Evolutionary conservation across 129 eudicot genomes (phyloP).

Genomic region (Gnaphalium uliginosum): DNA sequence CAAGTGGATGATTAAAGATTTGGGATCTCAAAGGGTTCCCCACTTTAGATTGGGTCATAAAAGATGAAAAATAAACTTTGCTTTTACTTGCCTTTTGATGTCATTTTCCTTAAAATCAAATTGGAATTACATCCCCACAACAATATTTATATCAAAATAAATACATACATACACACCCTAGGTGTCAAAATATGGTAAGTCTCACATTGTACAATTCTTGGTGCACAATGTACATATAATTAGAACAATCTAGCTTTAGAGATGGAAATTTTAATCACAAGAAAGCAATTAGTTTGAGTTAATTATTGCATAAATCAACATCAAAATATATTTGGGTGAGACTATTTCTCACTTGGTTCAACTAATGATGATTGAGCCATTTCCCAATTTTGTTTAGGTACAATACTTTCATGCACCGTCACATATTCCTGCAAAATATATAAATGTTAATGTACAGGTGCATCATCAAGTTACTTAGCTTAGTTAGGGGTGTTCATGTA

Average conservation of each 20-base stretch:
- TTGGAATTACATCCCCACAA: conserved; percentile 20
- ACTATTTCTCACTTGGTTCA: conserved; percentile 17
- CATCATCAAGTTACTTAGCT: conserved; percentile 5
- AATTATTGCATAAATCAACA: conserved; percentile 9
- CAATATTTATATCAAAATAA: not conserved
- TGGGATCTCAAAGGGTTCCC: conserved; percentile 22
- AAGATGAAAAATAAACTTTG: conserved; percentile 11
- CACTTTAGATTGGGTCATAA: conserved; percentile 3
- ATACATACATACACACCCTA: not conserved
- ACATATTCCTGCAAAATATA: conserved; percentile 54
- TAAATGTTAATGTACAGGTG: conserved; percentile 15
- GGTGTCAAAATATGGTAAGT: conserved; percentile 11
- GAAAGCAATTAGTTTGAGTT: conserved; percentile 15
- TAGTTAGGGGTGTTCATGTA: no score
- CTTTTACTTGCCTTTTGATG: conserved; percentile 18
- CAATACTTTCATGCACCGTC: conserved; percentile 51
- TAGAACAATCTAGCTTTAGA: not conserved
- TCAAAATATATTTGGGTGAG: conserved; percentile 10
- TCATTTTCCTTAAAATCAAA: conserved; percentile 22
- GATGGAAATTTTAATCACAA: not conserved
- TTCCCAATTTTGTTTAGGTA: conserved; percentile 60
- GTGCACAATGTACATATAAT: not conserved
- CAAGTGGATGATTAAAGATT: conserved; percentile 28
- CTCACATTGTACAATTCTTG: conserved; percentile 5
- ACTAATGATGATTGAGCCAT: conserved; percentile 42